Evolutionary conservation across 352 stramenopile species (phyloP).

Genomic region (Phytophthora constricta): DNA sequence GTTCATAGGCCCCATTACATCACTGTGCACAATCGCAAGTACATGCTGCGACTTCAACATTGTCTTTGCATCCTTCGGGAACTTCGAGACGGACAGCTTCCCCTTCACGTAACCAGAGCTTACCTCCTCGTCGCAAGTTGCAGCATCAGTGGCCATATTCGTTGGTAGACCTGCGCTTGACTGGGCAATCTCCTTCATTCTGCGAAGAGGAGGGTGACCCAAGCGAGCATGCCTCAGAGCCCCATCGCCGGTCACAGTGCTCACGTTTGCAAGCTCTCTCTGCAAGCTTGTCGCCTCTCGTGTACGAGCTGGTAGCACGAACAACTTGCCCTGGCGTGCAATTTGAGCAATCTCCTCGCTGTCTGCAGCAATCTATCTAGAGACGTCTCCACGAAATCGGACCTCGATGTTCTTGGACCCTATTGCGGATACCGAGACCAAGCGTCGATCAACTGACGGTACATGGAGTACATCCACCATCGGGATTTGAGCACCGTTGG

Average conservation of each 20-base stretch:
- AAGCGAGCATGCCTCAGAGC: not conserved
- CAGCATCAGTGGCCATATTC: not conserved
- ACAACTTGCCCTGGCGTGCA: not conserved
- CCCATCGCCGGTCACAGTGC: not conserved
- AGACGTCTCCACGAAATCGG: not conserved
- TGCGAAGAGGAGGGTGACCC: constrained; percentile 2
- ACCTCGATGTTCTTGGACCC: not conserved
- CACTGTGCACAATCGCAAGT: not conserved
- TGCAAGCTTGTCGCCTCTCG: not conserved
- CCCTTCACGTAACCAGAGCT: not conserved
- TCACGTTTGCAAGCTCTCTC: not conserved
- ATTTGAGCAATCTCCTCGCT: not conserved
- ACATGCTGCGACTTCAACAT: not conserved
- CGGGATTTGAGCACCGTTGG: not conserved
- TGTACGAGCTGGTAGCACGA: no score
- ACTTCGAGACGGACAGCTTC: not conserved
- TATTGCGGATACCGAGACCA: not conserved
- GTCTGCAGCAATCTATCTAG: constrained; percentile 1
- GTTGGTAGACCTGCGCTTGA: not conserved
- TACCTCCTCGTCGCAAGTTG: not conserved
- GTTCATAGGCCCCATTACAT: not conserved
- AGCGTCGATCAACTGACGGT: not conserved
- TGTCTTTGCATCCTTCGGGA: not conserved
- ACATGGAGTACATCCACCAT: not conserved
- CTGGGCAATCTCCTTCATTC: constrained; percentile 7